Conservation (phyloP, 805 yeast genomes). For the Suhomyces vadensis region DNA sequence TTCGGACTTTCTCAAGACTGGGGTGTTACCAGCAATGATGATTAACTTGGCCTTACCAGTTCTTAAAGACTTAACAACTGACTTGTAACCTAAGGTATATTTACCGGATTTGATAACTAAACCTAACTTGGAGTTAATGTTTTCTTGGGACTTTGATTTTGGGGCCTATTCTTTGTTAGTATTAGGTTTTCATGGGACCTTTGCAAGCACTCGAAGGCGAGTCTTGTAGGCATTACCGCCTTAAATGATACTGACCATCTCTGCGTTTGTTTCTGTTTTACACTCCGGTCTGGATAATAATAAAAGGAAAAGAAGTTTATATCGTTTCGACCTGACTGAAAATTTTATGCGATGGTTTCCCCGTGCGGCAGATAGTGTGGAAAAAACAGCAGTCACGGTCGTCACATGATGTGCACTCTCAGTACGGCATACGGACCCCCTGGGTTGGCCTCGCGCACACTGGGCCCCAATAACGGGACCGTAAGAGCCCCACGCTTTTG, state of each 20-base stretch:
- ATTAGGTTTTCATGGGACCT: slow-evolving; percentile 9
- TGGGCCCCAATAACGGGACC: neutral
- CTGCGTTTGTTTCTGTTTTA: slow-evolving; percentile 68
- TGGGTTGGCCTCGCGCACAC: slow-evolving; percentile 5
- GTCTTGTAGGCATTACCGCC: neutral
- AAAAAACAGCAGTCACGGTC: slow-evolving; percentile 8
- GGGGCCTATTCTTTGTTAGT: slow-evolving; percentile 80
- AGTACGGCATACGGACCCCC: slow-evolving; percentile 1
- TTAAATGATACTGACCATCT: slow-evolving; percentile 86
- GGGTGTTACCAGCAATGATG: slow-evolving; percentile 98
- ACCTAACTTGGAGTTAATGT: slow-evolving; percentile 97
- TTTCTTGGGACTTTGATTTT: slow-evolving; percentile 87
- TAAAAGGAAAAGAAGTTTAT: slow-evolving; percentile 5
- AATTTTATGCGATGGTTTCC: slow-evolving; percentile 7
- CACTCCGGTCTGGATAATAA: slow-evolving; percentile 85
- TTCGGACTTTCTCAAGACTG: slow-evolving; percentile 99
- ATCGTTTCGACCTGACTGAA: slow-evolving; percentile 3
- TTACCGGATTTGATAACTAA: slow-evolving; percentile 99
- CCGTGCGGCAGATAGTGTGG: slow-evolving; percentile 2
- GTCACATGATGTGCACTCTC: slow-evolving; percentile 7
- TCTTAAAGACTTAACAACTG: slow-evolving; percentile 97
- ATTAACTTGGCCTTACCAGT: slow-evolving; percentile 98
- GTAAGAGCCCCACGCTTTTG: neutral
- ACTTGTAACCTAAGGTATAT: slow-evolving; percentile 99
- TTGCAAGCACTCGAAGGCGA: neutral